Evolutionary conservation across 176 grass and related monocot genomes (phyloP).

Genomic region (Oryza nivara): DNA sequence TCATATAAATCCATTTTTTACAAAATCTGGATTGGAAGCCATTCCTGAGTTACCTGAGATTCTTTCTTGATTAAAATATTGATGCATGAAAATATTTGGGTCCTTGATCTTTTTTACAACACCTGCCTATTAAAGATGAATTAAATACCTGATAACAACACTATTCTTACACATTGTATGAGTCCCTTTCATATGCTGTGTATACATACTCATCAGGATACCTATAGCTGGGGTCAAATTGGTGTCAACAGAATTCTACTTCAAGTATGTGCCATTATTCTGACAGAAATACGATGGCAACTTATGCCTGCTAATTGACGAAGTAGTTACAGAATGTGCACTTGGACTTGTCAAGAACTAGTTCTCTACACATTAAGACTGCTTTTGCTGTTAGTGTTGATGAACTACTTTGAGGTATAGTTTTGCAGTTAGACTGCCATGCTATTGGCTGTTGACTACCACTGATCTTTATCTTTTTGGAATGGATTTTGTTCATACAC

Average conservation of each 20-base stretch:
- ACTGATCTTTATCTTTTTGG: not conserved
- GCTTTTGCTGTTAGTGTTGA: not conserved
- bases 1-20: not conserved
- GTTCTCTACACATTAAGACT: not conserved
- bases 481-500: not conserved
- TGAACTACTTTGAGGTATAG: not conserved
- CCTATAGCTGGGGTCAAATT: not conserved
- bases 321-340: slow-evolving; percentile 29
- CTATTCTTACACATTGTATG: slow-evolving; percentile 26
- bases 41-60: not conserved
- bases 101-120: not conserved
- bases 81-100: not conserved
- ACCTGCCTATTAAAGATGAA: not conserved
- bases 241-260: slow-evolving; percentile 17
- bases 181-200: slow-evolving; percentile 24
- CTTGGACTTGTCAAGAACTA: slow-evolving; percentile 6
- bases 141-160: slow-evolving; percentile 18
- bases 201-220: not conserved
- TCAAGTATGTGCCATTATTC: slow-evolving; percentile 29
- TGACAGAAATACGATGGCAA: slow-evolving; percentile 33
- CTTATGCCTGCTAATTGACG: slow-evolving; percentile 30
- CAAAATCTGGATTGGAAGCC: not conserved
- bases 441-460: not conserved
- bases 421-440: not conserved
- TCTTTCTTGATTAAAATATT: not conserved